Base-by-base conservation (phyloP, 768 basidiomycete genomes). In the Kwoniella sp. region DNA sequence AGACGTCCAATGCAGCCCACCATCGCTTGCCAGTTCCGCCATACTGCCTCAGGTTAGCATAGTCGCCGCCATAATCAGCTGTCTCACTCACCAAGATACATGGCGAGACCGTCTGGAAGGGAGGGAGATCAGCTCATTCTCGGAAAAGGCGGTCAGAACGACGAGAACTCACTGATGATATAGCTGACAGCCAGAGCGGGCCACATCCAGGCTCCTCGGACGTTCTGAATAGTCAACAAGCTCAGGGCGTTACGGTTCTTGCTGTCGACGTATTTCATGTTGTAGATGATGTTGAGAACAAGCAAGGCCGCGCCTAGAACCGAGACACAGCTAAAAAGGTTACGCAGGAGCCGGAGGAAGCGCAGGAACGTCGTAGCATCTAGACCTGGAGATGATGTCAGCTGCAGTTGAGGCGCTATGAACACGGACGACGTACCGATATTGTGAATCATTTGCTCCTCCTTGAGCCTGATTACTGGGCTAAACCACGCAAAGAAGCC, bases 281-380 rank as follows among this genome's bases (percentile, higher is more conserved):
- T 93, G 81, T 85, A 95, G 45, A 82, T 69, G 66, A 87, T 78
- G 69, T 98, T 89, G 76, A 96, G 80, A 25, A 96, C 79, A 59
- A 96, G 83, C 51, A 88, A 76, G 0, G 84, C 83, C 51, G 50
- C 54, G 28, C 55, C 56, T 17, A 63, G 41, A 17, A 73, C 22
- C 8, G 67, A 59, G n/a, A 73, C 54, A 27, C 60, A 51, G 19
- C 66, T 50, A 59, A 76, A 76, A 25, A 69, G 43, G 53, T 58
- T 55, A 27, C 89, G 85, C 69, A 86, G 80, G 76, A 99, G 82
- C 47, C 91, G 84, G 22, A 87, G 81, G 74, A 98, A 96, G 23
- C 93, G 86, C 20, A 99, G 81, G 73, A 86, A 99, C 20, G 86
- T 81, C 41, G 91, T 88, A 0, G 92, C 93, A 67, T 99, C 95